Conservation (phyloP, 2,329 filamentous ascomycete species). For the Cadophora sp. region DNA sequence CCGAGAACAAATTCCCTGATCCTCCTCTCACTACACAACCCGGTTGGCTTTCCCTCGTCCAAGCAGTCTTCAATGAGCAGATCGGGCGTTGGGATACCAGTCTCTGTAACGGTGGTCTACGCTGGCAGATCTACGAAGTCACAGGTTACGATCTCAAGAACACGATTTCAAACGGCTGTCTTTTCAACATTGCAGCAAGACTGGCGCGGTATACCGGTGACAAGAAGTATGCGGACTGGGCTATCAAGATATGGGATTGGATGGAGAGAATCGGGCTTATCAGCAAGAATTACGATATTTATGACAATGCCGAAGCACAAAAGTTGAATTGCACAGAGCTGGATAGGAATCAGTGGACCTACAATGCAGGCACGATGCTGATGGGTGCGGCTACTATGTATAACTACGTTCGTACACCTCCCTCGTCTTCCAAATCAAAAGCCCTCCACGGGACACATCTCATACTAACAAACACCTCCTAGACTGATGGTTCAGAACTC, state of each 20-base stretch:
- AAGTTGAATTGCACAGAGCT: conserved; percentile 62
- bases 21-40: conserved; percentile 58
- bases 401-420: conserved; percentile 57
- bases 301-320: conserved; percentile 63
- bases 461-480: conserved; percentile 2
- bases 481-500: conserved; percentile 51
- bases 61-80: conserved; percentile 83
- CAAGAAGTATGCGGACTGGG: conserved; percentile 77
- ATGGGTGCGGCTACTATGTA: conserved; percentile 72
- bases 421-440: too few species aligned
- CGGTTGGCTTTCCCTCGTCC: conserved; percentile 72
- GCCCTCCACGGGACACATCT: too few species aligned
- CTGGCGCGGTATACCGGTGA: conserved; percentile 79
- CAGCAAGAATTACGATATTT: conserved; percentile 63
- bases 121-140: conserved; percentile 84
- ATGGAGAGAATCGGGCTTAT: conserved; percentile 63
- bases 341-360: conserved; percentile 69
- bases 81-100: conserved; percentile 72
- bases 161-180: conserved; percentile 64
- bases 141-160: conserved; percentile 78
- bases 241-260: conserved; percentile 72
- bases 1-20: conserved; percentile 68
- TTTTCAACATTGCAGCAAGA: conserved; percentile 67
- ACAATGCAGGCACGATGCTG: conserved; percentile 72
- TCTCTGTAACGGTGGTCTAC: conserved; percentile 72